Conservation (phyloP, 495 filamentous ascomycete genomes). For the Bombardia bombarda region DNA sequence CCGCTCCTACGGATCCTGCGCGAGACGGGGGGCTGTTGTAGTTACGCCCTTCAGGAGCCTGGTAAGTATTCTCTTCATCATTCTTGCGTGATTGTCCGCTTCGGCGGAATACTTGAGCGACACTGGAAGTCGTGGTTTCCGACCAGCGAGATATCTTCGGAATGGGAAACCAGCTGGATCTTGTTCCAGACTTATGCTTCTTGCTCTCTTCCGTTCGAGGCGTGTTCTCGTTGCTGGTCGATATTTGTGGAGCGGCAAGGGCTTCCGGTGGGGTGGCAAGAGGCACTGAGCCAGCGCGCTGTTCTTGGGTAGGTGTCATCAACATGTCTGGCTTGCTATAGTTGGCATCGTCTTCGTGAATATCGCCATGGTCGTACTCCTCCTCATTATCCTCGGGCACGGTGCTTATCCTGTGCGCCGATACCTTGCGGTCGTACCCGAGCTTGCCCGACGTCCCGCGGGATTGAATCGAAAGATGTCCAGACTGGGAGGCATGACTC, state of each 20-base stretch:
- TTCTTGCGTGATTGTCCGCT: slow-evolving; percentile 41
- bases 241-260: slow-evolving; percentile 22
- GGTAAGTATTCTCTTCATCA: slow-evolving; percentile 31
- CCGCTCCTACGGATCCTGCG: slow-evolving; percentile 69
- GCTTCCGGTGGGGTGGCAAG: slow-evolving; percentile 65
- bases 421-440: slow-evolving; percentile 54
- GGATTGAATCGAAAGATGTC: slow-evolving; percentile 64
- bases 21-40: slow-evolving; percentile 42
- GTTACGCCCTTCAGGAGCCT: slow-evolving; percentile 1
- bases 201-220: slow-evolving; percentile 59
- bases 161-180: slow-evolving; percentile 83
- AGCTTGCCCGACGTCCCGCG: slow-evolving; percentile 52
- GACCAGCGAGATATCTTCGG: slow-evolving; percentile 96
- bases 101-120: slow-evolving; percentile 41
- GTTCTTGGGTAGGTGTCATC: slow-evolving; percentile 37
- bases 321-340: slow-evolving; percentile 41
- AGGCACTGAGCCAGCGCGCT: slow-evolving; percentile 55
- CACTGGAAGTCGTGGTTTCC: slow-evolving; percentile 77
- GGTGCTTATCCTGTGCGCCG: slow-evolving; percentile 77
- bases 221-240: slow-evolving; percentile 35
- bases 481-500: slow-evolving; percentile 61
- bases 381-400: slow-evolving; percentile 73
- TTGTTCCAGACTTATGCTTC: slow-evolving; percentile 86
- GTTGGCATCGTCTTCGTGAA: slow-evolving; percentile 28
- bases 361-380: slow-evolving; percentile 52